These are phyloP conservation scores for Vararia minispora DNA, from an alignment of 768 basidiomycete species.

Conservation along the genomic window DNA sequence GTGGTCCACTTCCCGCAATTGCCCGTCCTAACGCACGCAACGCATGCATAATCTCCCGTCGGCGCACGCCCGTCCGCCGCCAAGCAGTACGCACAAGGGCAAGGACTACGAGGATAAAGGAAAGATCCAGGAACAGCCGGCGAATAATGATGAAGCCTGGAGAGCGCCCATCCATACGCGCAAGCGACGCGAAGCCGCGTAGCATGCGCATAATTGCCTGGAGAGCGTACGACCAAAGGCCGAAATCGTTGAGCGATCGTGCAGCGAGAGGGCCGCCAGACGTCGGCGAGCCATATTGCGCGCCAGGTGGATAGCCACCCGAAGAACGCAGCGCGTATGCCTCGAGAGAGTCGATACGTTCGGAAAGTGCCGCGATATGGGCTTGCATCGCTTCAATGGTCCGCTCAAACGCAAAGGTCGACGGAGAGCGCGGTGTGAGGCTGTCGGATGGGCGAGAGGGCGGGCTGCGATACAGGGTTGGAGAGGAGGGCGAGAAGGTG, in stretches of 20 bases:
- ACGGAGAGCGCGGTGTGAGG: conserved; percentile 29
- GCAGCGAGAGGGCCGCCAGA: too few relatives aligned
- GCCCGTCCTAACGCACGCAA: conserved; percentile 62
- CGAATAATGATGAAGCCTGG: conserved; percentile 60
- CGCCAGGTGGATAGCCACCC: conserved; percentile 24
- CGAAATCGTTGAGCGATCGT: conserved; percentile 44
- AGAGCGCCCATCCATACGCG: conserved; percentile 45
- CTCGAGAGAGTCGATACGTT: conserved; percentile 57
- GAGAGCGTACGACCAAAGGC: conserved; percentile 70
- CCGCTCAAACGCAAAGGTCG: conserved; percentile 50
- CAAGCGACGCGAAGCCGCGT: conserved; percentile 39
- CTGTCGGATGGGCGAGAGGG: conserved; percentile 11
- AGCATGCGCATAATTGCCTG: conserved; percentile 49
- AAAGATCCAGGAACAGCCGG: conserved; percentile 66
- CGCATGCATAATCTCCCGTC: conserved; percentile 57
- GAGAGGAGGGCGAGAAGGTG: conserved; percentile 3
- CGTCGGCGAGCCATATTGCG: too few relatives aligned
- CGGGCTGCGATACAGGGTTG: conserved; percentile 11
- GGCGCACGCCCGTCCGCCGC: conserved; percentile 57
- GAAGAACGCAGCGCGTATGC: conserved; percentile 14
- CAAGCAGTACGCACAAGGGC: conserved; percentile 46
- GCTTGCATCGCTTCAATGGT: conserved; percentile 75
- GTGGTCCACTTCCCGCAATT: conserved; percentile 41
- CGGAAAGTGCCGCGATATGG: conserved; percentile 70
- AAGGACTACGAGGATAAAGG: conserved; percentile 60